These are phyloP conservation scores for Xylaria nigripes DNA, from an alignment of 495 filamentous ascomycete genomes.

Conservation along the genomic window DNA sequence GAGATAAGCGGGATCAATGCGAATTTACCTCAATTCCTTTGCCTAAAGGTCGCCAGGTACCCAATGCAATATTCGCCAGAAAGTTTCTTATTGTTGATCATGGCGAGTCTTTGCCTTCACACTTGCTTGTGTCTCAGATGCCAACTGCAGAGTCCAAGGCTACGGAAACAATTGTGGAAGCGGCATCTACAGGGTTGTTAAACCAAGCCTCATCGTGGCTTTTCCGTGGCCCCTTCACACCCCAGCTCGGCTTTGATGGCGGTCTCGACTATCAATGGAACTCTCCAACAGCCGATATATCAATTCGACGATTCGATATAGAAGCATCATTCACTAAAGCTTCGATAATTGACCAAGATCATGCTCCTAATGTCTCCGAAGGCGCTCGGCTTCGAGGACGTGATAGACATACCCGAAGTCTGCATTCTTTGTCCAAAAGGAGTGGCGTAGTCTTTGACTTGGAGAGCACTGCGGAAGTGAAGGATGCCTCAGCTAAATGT, in stretches of 20 bases:
- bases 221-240: conserved; percentile 27
- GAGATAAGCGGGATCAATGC: conserved; percentile 10
- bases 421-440: conserved; percentile 14
- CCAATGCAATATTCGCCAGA: conserved; percentile 27
- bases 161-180: conserved; percentile 34
- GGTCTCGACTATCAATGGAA: conserved; percentile 28
- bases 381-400: background rate
- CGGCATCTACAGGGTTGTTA: conserved; percentile 27
- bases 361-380: background rate
- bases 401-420: background rate
- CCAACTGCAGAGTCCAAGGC: conserved; percentile 29
- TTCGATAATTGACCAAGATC: background rate
- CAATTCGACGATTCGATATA: conserved; percentile 13
- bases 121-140: conserved; percentile 19
- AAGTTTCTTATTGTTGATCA: conserved; percentile 25
- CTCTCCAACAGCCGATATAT: conserved; percentile 7
- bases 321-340: conserved; percentile 1
- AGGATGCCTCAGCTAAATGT: background rate
- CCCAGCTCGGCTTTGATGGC: conserved; percentile 27
- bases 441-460: conserved; percentile 16
- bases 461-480: background rate
- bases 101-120: conserved; percentile 17
- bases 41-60: conserved; percentile 18
- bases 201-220: conserved; percentile 18
- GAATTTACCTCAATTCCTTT: conserved; percentile 12